phyloP scores from a whole-genome alignment of 345 rosid genomes.

The Alliaria petiolata region DNA sequence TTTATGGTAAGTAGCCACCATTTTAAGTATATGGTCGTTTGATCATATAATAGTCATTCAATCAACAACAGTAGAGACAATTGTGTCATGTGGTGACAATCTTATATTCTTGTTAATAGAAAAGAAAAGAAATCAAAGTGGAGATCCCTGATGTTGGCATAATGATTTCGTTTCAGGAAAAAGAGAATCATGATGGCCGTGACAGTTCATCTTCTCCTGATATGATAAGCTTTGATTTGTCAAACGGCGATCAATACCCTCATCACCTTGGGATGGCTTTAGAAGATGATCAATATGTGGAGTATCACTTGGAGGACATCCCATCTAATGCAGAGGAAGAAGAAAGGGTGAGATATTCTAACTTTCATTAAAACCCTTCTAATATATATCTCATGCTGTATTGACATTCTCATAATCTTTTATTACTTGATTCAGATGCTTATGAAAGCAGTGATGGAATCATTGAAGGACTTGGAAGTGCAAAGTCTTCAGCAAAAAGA shows the following conservation, averaged over 20 bases:
- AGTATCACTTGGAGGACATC: conserved; percentile 71
- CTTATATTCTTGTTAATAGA: neutral
- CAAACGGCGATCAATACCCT: conserved; percentile 50
- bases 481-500: conserved; percentile 35
- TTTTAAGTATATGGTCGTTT: neutral
- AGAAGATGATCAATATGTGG: conserved; percentile 67
- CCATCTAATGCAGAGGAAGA: conserved; percentile 77
- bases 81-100: neutral
- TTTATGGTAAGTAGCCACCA: neutral
- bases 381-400: neutral
- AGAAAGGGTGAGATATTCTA: conserved; percentile 54
- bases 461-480: conserved; percentile 62
- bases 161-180: conserved; percentile 46
- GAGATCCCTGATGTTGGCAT: conserved; percentile 4
- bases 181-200: conserved; percentile 35
- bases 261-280: conserved; percentile 50
- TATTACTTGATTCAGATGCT: conserved; percentile 57
- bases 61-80: neutral
- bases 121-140: neutral
- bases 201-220: conserved; percentile 56
- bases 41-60: neutral
- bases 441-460: conserved; percentile 75
- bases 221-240: conserved; percentile 82
- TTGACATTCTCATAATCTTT: neutral
- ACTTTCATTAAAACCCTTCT: neutral